Percentiles rank a stretch among this genome's conserved stretches.
Conservation (phyloP, 441 rosid species). For the Pelargonium fulgidum region DNA sequence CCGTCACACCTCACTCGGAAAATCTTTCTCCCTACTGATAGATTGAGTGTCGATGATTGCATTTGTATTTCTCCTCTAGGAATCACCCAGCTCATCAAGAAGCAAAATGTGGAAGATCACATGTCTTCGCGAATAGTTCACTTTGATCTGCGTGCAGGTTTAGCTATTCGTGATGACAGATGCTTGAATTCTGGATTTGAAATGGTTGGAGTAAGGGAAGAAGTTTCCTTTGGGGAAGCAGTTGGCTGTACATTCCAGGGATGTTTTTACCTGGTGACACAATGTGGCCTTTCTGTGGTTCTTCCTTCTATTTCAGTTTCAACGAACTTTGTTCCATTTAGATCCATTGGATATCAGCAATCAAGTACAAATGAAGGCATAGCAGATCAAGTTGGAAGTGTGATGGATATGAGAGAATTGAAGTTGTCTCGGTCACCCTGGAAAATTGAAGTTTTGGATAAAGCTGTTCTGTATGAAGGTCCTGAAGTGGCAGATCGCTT, state of each 20-base stretch:
- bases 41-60: conserved; percentile 52
- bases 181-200: conserved; percentile 37
- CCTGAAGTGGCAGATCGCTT: conserved; percentile 77
- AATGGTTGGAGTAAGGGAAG: conserved; percentile 34
- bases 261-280: conserved; percentile 71
- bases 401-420: conserved; percentile 28
- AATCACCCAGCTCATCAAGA: conserved; percentile 64
- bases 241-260: conserved; percentile 90
- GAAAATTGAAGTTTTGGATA: conserved; percentile 84
- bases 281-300: conserved; percentile 74
- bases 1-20: conserved; percentile 38
- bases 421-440: conserved; percentile 47
- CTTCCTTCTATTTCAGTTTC: conserved; percentile 74
- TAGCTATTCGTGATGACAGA: conserved; percentile 49
- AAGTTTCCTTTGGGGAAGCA: conserved; percentile 49
- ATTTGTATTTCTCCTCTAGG: conserved; percentile 79
- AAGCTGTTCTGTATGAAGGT: conserved; percentile 79
- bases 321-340: conserved; percentile 45
- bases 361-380: conserved; percentile 27
- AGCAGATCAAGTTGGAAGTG: conserved; percentile 25
- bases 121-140: conserved; percentile 44
- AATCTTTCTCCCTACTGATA: conserved; percentile 57
- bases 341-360: conserved; percentile 53
- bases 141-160: conserved; percentile 43
- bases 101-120: conserved; percentile 28